Conservation (phyloP, 768 basidiomycete species). For the Leccinum longicurvipes region DNA sequence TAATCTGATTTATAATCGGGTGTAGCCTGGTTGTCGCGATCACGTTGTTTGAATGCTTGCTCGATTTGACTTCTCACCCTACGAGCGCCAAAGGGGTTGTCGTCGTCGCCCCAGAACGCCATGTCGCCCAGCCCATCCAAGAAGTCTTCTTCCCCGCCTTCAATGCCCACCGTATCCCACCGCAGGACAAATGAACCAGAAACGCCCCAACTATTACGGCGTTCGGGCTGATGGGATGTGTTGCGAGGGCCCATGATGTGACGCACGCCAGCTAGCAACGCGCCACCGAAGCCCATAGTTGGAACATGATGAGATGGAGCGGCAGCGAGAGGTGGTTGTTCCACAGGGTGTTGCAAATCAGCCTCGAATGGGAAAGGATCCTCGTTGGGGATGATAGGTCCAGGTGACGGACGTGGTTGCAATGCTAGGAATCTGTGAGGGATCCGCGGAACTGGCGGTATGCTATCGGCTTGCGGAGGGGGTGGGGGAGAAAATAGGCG, state of each 20-base stretch:
- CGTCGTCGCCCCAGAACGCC: constrained; percentile 15
- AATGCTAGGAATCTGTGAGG: constrained; percentile 40
- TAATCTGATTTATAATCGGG: constrained; percentile 54
- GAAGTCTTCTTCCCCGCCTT: constrained; percentile 8
- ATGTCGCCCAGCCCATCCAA: constrained; percentile 18
- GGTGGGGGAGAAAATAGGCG: constrained; percentile 49
- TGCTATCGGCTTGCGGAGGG: constrained; percentile 33
- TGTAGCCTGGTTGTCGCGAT: constrained; percentile 17
- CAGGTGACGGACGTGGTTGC: constrained; percentile 35
- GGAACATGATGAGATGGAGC: constrained; percentile 56
- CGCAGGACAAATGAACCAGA: constrained; percentile 29
- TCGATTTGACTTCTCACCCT: constrained; percentile 22
- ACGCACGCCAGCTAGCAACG: constrained; percentile 45
- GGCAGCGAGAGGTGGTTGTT: constrained; percentile 34
- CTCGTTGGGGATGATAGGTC: constrained; percentile 48
- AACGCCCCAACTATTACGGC: constrained; percentile 20
- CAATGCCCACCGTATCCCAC: constrained; percentile 28
- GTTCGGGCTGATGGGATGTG: constrained; percentile 11
- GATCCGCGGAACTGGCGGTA: constrained; percentile 57
- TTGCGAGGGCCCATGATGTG: constrained; percentile 22
- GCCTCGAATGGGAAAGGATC: constrained; percentile 53
- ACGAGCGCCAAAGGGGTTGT: constrained; percentile 5
- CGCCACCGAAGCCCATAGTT: constrained; percentile 63
- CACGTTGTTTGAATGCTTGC: constrained; percentile 21
- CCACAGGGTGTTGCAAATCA: constrained; percentile 23